Base-by-base conservation (phyloP, 2,329 filamentous ascomycete species). In the Calonectria hawksworthii region DNA sequence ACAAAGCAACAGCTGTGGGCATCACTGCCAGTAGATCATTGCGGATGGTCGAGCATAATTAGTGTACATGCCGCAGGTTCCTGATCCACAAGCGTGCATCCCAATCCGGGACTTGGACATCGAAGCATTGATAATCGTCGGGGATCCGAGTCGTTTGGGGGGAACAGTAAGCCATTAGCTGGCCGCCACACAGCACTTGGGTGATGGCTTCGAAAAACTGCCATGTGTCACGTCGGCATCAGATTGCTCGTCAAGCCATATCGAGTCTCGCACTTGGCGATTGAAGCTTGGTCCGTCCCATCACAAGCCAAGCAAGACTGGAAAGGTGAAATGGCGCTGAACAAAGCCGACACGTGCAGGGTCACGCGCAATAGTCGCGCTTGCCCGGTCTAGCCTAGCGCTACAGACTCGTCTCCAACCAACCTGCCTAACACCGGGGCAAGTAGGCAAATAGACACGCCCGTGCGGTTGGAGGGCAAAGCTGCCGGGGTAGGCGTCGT, bases 311-410 rank as follows among this genome's bases (percentile, higher is more conserved):
- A n/a, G 32, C 23, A 63, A 30, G 14, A n/a, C 5, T 23, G n/a
- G 9, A 38, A 2, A 21, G 14, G 14, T 63, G 56, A 63, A 32
- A 21, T 44, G 26, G 38, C 23, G 18, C 56, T 44, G 34, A 18
- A 47, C 50, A 74, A 70, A 71, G 63, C 41, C 67, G 44, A 28
- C 72, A 74, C 72, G 72, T 74, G 72, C 32, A 74, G 23, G 61
- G 65, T 75, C 73, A 75, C 73, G 69, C 65, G 73, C 36, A 36
- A 28, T 14, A 14, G 21, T 5, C 28, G 10, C 23, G 28, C 65
- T 72, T 75, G 16, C 59, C 51, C 2, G 14, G 13, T 67, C 10
- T 18, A 47, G 69, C 13, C 51, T 75, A 72, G 73, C 30, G 69
- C 65, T 23, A 4, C 21, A n/a, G 73, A 30, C 47, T 65, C 50